These are phyloP conservation scores for Melanomma pulvis-pyrius DNA, from an alignment of 495 filamentous ascomycete genomes.

Conservation along the genomic window DNA sequence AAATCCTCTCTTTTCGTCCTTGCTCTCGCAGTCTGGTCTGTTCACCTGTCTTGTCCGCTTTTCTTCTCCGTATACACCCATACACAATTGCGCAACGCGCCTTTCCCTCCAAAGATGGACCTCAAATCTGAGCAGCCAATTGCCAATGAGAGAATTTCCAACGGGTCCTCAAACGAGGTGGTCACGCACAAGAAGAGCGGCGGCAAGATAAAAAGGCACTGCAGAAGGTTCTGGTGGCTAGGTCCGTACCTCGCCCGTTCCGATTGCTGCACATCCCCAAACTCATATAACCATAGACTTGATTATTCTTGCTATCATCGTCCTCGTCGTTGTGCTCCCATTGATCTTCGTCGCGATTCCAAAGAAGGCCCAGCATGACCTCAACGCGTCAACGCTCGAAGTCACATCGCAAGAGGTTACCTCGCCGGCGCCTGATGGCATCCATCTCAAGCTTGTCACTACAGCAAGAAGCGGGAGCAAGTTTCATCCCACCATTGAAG, in stretches of 20 bases:
- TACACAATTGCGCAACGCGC: slow-evolving; percentile 3
- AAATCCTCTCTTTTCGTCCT: slow-evolving; percentile 3
- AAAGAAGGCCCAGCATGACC: slow-evolving; percentile 68
- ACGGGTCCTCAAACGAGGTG: background rate
- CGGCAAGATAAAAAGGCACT: slow-evolving; percentile 50
- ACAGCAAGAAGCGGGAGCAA: slow-evolving; percentile 51
- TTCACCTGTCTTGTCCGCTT: background rate
- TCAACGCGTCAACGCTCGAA: slow-evolving; percentile 65
- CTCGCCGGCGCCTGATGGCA: slow-evolving; percentile 58
- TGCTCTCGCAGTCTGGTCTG: background rate
- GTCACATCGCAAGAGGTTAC: slow-evolving; percentile 62
- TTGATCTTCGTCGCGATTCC: slow-evolving; percentile 76
- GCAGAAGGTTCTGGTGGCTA: slow-evolving; percentile 71
- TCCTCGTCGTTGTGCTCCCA: slow-evolving; percentile 64
- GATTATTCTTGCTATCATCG: slow-evolving; percentile 53
- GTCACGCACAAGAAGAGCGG: slow-evolving; percentile 29
- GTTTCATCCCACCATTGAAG: slow-evolving; percentile 59
- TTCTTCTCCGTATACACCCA: background rate
- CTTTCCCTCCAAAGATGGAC: slow-evolving; percentile 18
- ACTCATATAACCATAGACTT: slow-evolving; percentile 53
- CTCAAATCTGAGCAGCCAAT: slow-evolving; percentile 14
- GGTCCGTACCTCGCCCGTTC: slow-evolving; percentile 9
- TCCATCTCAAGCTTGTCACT: slow-evolving; percentile 58
- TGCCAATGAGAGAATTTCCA: slow-evolving; percentile 3
- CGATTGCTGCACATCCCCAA: background rate